These are phyloP conservation scores for Trichothecium roseum DNA, from an alignment of 2,329 filamentous ascomycete genomes.

Conservation along the genomic window DNA sequence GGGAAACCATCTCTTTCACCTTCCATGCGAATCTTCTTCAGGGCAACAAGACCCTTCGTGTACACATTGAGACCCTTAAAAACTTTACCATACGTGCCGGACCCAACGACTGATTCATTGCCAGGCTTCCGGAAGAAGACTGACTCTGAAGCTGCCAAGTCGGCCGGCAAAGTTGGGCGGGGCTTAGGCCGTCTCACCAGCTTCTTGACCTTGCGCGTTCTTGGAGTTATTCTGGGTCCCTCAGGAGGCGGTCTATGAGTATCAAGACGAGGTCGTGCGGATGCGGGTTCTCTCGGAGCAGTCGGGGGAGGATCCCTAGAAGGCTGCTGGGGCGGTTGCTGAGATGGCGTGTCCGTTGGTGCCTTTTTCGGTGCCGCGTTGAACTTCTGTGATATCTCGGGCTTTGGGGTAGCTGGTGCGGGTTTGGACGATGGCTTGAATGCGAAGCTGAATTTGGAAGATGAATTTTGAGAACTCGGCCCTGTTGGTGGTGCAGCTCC, in stretches of 20 bases:
- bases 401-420: slow-evolving; percentile 46
- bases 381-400: slow-evolving; percentile 57
- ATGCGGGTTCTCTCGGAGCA: slow-evolving; percentile 44
- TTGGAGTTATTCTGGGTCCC: slow-evolving; percentile 27
- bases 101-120: slow-evolving; percentile 94
- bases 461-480: slow-evolving; percentile 36
- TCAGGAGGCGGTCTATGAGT: slow-evolving; percentile 19
- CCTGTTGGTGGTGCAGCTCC: slow-evolving; percentile 42
- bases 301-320: slow-evolving; percentile 37
- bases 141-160: slow-evolving; percentile 71
- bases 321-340: slow-evolving; percentile 12
- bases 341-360: slow-evolving; percentile 13
- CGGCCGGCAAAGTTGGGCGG: slow-evolving; percentile 58
- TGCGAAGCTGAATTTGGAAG: slow-evolving; percentile 81
- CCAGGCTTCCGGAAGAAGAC: slow-evolving; percentile 93
- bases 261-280: slow-evolving; percentile 29
- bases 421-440: slow-evolving; percentile 67
- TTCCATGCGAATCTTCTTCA: slow-evolving; percentile 91
- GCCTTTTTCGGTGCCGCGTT: slow-evolving; percentile 49
- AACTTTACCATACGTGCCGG: slow-evolving; percentile 91
- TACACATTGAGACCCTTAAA: slow-evolving; percentile 94
- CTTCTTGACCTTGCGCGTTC: slow-evolving; percentile 55
- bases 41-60: slow-evolving; percentile 69
- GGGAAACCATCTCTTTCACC: slow-evolving; percentile 85
- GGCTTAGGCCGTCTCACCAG: slow-evolving; percentile 61